These are phyloP conservation scores for Prunus mongolica DNA, from an alignment of 306 rosid genomes.

Conservation along the genomic window DNA sequence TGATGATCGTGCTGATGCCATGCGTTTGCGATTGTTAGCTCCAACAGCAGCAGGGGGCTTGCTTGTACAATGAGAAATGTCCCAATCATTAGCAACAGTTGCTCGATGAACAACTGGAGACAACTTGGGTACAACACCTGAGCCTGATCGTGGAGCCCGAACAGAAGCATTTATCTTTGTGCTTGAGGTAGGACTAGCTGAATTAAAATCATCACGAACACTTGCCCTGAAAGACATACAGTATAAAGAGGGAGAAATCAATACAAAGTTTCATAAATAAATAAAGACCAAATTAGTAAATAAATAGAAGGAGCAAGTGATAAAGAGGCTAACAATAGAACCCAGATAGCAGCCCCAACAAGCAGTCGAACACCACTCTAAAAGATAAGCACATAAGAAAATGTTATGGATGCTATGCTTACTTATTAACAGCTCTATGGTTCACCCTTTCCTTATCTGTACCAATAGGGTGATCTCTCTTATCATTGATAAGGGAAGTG, in stretches of 20 bases:
- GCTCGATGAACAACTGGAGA: constrained; percentile 79
- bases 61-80: constrained; percentile 60
- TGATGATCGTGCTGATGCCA: constrained; percentile 66
- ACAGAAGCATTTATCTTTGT: constrained; percentile 67
- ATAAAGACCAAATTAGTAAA: constrained; percentile 8
- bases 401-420: constrained; percentile 28
- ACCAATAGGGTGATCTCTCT: constrained; percentile 73
- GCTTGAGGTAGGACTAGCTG: constrained; percentile 76
- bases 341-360: constrained; percentile 1
- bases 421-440: constrained; percentile 84
- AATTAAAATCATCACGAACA: constrained; percentile 76
- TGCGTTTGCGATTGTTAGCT: constrained; percentile 80
- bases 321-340: constrained; percentile 7
- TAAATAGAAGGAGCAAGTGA: constrained; percentile 7
- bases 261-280: constrained; percentile 10
- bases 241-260: constrained; percentile 21
- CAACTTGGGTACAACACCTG: constrained; percentile 75
- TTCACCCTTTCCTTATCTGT: constrained; percentile 83
- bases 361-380: not conserved
- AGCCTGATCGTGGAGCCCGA: constrained; percentile 89
- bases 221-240: constrained; percentile 52
- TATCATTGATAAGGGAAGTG: constrained; percentile 60
- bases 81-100: constrained; percentile 85
- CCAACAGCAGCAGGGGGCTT: constrained; percentile 82
- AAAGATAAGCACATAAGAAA: constrained; percentile 12